Percentiles rank a stretch among this genome's conserved stretches.
phyloP scores from a whole-genome alignment of 306 rosid genomes.

The Lithocarpus polystachyus region DNA sequence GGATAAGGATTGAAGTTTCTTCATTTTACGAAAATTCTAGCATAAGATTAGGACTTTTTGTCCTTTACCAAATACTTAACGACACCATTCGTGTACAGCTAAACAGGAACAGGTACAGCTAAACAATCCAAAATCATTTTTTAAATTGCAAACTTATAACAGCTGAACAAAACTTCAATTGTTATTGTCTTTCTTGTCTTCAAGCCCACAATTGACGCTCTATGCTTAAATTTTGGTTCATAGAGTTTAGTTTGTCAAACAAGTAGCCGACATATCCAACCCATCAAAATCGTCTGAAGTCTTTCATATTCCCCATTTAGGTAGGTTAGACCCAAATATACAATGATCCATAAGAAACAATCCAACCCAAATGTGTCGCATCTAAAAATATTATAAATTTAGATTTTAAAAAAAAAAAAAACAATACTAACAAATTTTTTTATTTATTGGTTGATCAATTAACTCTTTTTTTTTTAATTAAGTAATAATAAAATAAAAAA shows the following conservation, averaged over 20 bases:
- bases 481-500: neutral
- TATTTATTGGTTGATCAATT: no score
- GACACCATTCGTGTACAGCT: neutral
- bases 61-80: neutral
- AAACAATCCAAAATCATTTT: neutral
- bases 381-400: neutral
- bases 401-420: neutral
- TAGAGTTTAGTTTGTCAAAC: constrained; percentile 8
- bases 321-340: neutral
- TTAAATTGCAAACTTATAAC: neutral
- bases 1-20: neutral
- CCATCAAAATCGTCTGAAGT: neutral
- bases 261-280: neutral
- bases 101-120: neutral
- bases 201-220: constrained; percentile 2
- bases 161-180: neutral
- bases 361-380: neutral
- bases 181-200: neutral
- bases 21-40: neutral
- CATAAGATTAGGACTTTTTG: neutral
- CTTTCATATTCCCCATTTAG: neutral
- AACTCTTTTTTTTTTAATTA: no score
- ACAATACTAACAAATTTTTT: no score
- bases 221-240: constrained; percentile 4
- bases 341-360: neutral